These are phyloP conservation scores for Diaporthe sp. DNA, from an alignment of 2,329 filamentous ascomycete species.

Conservation along the genomic window DNA sequence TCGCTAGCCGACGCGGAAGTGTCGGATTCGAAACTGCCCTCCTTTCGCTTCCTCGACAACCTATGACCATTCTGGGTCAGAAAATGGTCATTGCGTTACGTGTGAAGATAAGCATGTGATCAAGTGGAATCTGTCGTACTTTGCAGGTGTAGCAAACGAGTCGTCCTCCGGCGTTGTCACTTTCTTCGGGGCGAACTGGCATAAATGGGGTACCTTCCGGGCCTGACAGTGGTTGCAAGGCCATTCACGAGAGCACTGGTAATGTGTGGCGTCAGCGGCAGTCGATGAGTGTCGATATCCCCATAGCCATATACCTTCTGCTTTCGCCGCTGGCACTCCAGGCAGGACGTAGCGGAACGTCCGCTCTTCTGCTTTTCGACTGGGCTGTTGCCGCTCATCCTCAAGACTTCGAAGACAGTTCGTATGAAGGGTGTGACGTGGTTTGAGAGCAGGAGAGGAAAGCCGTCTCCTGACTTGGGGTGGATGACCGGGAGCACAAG, in stretches of 20 bases:
- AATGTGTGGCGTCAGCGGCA: slow-evolving; percentile 25
- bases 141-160: slow-evolving; percentile 19
- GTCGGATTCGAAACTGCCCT: slow-evolving; percentile 42
- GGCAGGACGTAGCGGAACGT: slow-evolving; percentile 52
- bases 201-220: slow-evolving; percentile 62
- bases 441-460: neutral
- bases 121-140: slow-evolving; percentile 20
- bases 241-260: slow-evolving; percentile 64
- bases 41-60: slow-evolving; percentile 45
- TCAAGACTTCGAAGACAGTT: neutral
- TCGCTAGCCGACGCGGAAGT: slow-evolving; percentile 39
- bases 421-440: neutral
- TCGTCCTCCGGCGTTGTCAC: slow-evolving; percentile 41
- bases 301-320: slow-evolving; percentile 56
- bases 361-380: slow-evolving; percentile 39
- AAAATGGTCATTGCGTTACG: neutral
- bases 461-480: neutral
- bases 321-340: slow-evolving; percentile 65
- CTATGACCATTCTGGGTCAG: slow-evolving; percentile 37
- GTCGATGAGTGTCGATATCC: neutral
- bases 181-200: slow-evolving; percentile 58
- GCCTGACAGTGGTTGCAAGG: slow-evolving; percentile 65
- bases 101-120: neutral
- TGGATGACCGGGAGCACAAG: neutral
- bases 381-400: slow-evolving; percentile 34